Evolutionary conservation across 2,329 filamentous ascomycete species (phyloP).

Genomic region (Alternaria arborescens): DNA sequence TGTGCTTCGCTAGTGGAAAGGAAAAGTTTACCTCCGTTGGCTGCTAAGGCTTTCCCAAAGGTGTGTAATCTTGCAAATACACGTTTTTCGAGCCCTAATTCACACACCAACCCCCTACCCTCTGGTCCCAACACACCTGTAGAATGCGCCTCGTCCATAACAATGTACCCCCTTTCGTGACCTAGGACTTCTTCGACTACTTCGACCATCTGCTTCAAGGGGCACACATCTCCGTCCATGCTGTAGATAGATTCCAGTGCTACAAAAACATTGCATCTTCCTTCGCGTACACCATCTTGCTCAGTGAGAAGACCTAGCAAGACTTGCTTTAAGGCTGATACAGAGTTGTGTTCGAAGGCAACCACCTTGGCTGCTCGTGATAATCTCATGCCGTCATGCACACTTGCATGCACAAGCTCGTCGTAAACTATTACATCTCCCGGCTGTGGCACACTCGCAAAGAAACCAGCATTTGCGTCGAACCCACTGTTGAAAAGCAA

Average conservation of each 20-base stretch:
- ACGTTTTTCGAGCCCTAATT: constrained; percentile 61
- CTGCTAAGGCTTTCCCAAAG: constrained; percentile 73
- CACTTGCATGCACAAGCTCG: constrained; percentile 78
- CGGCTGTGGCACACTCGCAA: constrained; percentile 57
- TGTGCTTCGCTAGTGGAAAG: background rate
- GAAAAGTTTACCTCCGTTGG: constrained; percentile 69
- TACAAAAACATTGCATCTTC: constrained; percentile 41
- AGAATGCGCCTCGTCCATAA: constrained; percentile 75
- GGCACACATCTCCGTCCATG: constrained; percentile 82
- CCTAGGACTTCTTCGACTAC: constrained; percentile 66
- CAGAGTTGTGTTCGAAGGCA: constrained; percentile 67
- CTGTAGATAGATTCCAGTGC: constrained; percentile 65
- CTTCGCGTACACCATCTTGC: constrained; percentile 23
- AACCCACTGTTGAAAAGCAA: constrained; percentile 68
- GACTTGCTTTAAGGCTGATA: constrained; percentile 52
- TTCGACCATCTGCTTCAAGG: constrained; percentile 67
- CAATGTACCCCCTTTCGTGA: constrained; percentile 65
- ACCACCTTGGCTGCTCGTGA: constrained; percentile 62
- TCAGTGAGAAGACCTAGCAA: constrained; percentile 43
- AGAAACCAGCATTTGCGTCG: constrained; percentile 60
- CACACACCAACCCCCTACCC: constrained; percentile 65
- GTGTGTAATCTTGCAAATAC: constrained; percentile 69
- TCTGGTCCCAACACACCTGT: constrained; percentile 66
- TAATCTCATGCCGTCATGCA: constrained; percentile 75
- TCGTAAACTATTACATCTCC: constrained; percentile 69